Base-by-base conservation (phyloP, 176 grass and related monocot species). In the Aegilops sharonensis region DNA sequence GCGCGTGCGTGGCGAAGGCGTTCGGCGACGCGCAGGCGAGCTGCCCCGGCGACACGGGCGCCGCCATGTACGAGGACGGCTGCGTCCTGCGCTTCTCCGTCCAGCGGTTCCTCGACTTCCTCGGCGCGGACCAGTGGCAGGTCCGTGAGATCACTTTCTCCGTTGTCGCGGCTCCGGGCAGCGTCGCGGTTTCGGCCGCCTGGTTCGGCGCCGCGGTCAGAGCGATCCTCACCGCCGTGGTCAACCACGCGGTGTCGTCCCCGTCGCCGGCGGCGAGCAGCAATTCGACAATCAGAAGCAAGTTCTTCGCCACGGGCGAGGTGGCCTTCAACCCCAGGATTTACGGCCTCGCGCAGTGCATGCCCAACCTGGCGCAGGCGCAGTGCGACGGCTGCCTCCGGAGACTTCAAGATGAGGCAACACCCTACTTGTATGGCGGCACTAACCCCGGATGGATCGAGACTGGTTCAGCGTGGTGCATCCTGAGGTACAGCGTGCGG, bases 111-210 rank as follows among this genome's bases (percentile, higher is more conserved):
- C 52, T 56, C 52, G 52, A 56, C 17, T 56, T 56, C 52, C 52
- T 56, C 52, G 52, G 52, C 52, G 5, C 17, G 15, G 52, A 56
- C 52, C 52, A 54, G 50, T 54, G 50, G 50, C 50, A 54, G 50
- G 15, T 54, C 50, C 13, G 50, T 54, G 50, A 52, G 54, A 57
- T 57, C 6, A 20, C 5, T 57, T 57, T 57, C 54, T 0, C 6
- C 18, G 1, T 1, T 57, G 18, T 15, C 18, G 6, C 6, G 2
- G 54, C 2, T 57, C 54, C 0, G 6, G 6, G 0, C 18, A 57
- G 2, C 54, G 6, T 57, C 6, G 18, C 6, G 6, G 54, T 57
- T 7, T 57, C 54, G 6, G 54, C 54, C 6, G 54, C 18, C 54
- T 21, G 54, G 54, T 57, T 57, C 18, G 5, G 54, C 18, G 54